phyloP scores from a whole-genome alignment of 2,329 filamentous ascomycete genomes.

The Pyricularia sp. region DNA sequence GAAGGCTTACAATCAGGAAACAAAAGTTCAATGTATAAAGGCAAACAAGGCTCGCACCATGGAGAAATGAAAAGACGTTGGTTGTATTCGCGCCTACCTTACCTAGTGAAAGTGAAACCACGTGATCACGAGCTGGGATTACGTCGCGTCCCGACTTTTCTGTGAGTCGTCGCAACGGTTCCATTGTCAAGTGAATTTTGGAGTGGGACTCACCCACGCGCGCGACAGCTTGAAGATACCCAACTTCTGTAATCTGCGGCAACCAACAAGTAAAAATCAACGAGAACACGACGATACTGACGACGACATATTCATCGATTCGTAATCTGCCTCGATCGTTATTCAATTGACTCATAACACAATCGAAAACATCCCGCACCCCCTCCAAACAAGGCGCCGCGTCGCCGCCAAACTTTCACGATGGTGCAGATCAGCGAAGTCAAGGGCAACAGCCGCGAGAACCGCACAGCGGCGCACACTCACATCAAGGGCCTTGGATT shows the following conservation, averaged over 20 bases:
- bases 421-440: conserved; percentile 93
- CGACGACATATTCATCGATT: not conserved
- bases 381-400: conserved; percentile 3
- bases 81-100: no score
- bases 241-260: not conserved
- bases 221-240: not conserved
- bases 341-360: not conserved
- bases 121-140: not conserved
- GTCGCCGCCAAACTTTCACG: conserved; percentile 22
- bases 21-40: not conserved
- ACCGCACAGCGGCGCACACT: conserved; percentile 91
- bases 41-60: not conserved
- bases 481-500: conserved; percentile 95
- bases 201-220: not conserved
- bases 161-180: not conserved
- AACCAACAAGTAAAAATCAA: not conserved
- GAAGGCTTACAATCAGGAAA: not conserved
- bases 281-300: not conserved
- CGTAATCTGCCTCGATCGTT: not conserved
- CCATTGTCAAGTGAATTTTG: conserved; percentile 6
- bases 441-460: conserved; percentile 89
- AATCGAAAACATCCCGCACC: not conserved
- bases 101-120: not conserved
- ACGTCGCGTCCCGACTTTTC: not conserved
- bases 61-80: not conserved